Conservation (phyloP, 768 basidiomycete genomes). For the Suillus tomentosus region DNA sequence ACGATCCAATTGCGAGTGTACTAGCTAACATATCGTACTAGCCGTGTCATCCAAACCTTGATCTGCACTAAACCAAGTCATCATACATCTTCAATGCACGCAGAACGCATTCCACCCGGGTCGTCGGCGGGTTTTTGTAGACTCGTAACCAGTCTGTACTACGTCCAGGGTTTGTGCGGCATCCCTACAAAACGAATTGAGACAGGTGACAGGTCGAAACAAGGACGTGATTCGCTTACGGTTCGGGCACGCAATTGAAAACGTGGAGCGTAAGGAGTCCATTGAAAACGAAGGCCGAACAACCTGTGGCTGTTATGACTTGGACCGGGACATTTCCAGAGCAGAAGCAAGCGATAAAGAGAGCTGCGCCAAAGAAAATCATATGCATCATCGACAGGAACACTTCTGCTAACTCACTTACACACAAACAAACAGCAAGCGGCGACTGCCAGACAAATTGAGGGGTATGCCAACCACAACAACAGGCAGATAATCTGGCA, state of each 20-base stretch:
- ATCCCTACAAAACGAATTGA: not conserved
- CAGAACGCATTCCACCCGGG: no score
- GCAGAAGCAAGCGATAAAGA: not conserved
- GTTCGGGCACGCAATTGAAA: not conserved
- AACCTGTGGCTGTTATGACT: not conserved
- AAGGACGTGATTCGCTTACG: not conserved
- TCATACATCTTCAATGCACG: not conserved
- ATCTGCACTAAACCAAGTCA: not conserved
- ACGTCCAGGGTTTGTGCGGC: no score
- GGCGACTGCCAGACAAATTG: not conserved
- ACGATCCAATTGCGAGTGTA: not conserved
- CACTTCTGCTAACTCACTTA: not conserved
- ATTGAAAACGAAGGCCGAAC: not conserved
- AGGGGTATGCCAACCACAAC: constrained; percentile 3
- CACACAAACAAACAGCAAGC: not conserved
- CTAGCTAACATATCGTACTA: not conserved
- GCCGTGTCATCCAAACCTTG: not conserved
- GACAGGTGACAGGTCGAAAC: not conserved
- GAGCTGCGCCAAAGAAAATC: not conserved
- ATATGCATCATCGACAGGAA: not conserved
- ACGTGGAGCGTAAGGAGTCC: not conserved
- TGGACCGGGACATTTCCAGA: not conserved
- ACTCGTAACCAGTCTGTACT: no score
- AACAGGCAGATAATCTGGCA: not conserved
- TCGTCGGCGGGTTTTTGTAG: no score